phyloP scores from a whole-genome alignment of 768 basidiomycete genomes.

The Hygrocybe punicea region DNA sequence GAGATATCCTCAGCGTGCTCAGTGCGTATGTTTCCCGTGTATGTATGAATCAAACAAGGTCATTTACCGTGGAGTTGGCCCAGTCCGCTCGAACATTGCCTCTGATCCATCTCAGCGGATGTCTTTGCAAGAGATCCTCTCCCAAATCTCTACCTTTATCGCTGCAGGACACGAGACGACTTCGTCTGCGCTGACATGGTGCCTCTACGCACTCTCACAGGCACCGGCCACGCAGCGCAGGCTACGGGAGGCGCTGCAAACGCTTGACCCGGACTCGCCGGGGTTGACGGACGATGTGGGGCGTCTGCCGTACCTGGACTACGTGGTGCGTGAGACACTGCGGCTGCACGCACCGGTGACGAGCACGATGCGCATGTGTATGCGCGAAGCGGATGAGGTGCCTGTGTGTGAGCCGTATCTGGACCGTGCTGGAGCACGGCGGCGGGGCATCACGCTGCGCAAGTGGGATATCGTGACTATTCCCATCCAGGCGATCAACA shows the following conservation, averaged over 20 bases:
- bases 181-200: slow-evolving; percentile 58
- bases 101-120: slow-evolving; percentile 47
- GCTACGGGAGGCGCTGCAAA: slow-evolving; percentile 46
- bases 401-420: slow-evolving; percentile 39
- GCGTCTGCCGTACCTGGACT: slow-evolving; percentile 48
- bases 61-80: slow-evolving; percentile 47
- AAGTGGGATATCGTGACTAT: slow-evolving; percentile 57
- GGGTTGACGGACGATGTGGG: slow-evolving; percentile 6
- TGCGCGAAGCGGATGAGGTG: slow-evolving; percentile 48
- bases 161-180: slow-evolving; percentile 65
- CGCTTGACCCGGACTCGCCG: slow-evolving; percentile 14
- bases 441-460: slow-evolving; percentile 36
- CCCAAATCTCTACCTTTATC: slow-evolving; percentile 63
- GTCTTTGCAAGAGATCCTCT: slow-evolving; percentile 53
- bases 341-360: slow-evolving; percentile 55
- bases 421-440: slow-evolving; percentile 29
- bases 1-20: slow-evolving; percentile 56
- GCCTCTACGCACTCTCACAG: slow-evolving; percentile 52
- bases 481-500: slow-evolving; percentile 60
- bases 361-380: slow-evolving; percentile 56
- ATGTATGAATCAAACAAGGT: background rate
- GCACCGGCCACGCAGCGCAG: slow-evolving; percentile 36
- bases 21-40: slow-evolving; percentile 34
- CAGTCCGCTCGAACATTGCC: slow-evolving; percentile 59
- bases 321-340: slow-evolving; percentile 56